These are phyloP conservation scores for Cladosporium oxysporum DNA, from an alignment of 2,329 filamentous ascomycete genomes.

Conservation along the genomic window DNA sequence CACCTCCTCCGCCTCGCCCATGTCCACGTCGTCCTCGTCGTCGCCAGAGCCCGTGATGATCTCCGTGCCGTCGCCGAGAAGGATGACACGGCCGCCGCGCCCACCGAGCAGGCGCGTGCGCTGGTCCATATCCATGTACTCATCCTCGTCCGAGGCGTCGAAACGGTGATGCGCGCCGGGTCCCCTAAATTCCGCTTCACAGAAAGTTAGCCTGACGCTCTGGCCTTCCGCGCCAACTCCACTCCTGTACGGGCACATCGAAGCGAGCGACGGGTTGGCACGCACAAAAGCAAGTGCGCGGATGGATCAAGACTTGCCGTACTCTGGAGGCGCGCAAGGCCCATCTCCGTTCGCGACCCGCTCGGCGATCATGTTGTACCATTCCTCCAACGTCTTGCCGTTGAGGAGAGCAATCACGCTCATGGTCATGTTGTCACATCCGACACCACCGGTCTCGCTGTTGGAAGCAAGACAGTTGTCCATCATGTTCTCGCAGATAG, in stretches of 20 bases:
- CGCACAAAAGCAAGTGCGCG: conserved; percentile 22
- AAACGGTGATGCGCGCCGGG: conserved; percentile 53
- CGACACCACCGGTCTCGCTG: conserved; percentile 95
- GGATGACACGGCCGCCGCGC: conserved; percentile 80
- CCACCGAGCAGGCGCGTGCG: conserved; percentile 69
- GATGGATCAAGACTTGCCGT: conserved; percentile 73
- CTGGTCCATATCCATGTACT: conserved; percentile 72
- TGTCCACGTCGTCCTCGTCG: conserved; percentile 79
- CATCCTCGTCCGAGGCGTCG: conserved; percentile 58
- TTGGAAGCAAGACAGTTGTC: conserved; percentile 98
- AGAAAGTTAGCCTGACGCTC: conserved; percentile 29
- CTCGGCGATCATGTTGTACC: conserved; percentile 94
- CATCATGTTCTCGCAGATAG: conserved; percentile 99
- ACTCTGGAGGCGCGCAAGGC: conserved; percentile 97
- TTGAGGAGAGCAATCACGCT: conserved; percentile 82
- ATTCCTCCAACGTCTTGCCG: conserved; percentile 93
- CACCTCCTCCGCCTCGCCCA: conserved; percentile 62
- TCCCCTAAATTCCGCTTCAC: conserved; percentile 52
- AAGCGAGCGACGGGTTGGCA: conserved; percentile 21
- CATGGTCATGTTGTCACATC: conserved; percentile 99
- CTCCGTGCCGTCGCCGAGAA: conserved; percentile 93
- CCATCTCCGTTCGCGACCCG: conserved; percentile 95
- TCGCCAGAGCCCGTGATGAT: conserved; percentile 74
- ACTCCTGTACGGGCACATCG: conserved; percentile 21
- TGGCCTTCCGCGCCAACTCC: conserved; percentile 21